phyloP scores from a whole-genome alignment of 2,329 filamentous ascomycete genomes.

The Eutypa lata region DNA sequence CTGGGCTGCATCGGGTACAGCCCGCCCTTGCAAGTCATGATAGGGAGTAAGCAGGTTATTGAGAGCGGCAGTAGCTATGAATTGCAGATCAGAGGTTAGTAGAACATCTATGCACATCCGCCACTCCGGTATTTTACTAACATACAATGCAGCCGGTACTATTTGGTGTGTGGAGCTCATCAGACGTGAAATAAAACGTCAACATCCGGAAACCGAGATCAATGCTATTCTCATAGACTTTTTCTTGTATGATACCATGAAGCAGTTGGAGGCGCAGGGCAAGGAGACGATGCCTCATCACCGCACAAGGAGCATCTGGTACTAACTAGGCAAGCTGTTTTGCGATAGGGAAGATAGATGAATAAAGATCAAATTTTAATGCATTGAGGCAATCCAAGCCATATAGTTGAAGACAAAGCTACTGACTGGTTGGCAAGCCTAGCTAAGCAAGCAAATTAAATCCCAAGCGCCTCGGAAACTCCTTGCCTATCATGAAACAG shows the following conservation, averaged over 20 bases:
- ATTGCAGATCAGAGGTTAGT: conserved; percentile 75
- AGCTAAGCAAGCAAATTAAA: background rate
- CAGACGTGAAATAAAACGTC: conserved; percentile 69
- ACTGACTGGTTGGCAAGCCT: too few relatives aligned
- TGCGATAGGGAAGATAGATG: background rate
- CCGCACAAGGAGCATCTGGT: conserved; percentile 92
- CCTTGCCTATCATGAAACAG: background rate
- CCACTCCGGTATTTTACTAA: too few relatives aligned
- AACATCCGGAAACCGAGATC: conserved; percentile 66
- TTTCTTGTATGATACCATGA: conserved; percentile 93
- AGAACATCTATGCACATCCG: too few relatives aligned
- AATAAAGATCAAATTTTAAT: background rate
- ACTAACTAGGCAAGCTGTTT: conserved; percentile 48
- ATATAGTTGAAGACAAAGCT: background rate
- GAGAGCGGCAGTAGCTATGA: conserved; percentile 76
- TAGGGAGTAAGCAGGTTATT: conserved; percentile 63
- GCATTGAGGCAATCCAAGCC: background rate
- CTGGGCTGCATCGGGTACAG: conserved; percentile 83
- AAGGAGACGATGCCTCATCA: conserved; percentile 73
- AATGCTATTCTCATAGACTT: conserved; percentile 97
- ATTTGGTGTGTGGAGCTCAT: conserved; percentile 97
- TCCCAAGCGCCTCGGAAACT: background rate
- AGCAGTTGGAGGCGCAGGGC: conserved; percentile 68
- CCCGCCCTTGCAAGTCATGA: conserved; percentile 69
- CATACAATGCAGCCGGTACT: conserved; percentile 62